Conservation (phyloP, 441 rosid species). For the Eutrema salsugineum region DNA sequence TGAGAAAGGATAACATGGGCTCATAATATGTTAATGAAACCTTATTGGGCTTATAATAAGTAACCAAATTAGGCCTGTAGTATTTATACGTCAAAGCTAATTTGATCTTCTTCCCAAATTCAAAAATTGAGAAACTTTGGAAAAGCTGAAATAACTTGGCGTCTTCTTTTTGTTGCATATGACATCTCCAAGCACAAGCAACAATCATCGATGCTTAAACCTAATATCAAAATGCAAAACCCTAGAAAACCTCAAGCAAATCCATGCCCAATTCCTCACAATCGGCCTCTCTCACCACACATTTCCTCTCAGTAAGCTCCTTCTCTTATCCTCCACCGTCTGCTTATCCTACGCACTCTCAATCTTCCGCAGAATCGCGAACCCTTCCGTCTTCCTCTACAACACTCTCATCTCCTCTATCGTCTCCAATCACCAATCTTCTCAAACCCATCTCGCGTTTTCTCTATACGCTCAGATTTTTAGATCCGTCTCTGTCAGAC, state of each 20-base stretch:
- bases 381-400: conserved; percentile 57
- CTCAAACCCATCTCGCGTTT: conserved; percentile 40
- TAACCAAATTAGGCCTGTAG: neutral
- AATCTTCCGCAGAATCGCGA: conserved; percentile 42
- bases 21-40: neutral
- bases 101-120: neutral
- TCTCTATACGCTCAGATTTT: conserved; percentile 38
- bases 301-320: conserved; percentile 61
- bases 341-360: conserved; percentile 40
- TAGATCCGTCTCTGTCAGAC: neutral
- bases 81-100: neutral
- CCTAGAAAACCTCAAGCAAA: conserved; percentile 41
- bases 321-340: conserved; percentile 36
- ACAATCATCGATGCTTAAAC: conserved; percentile 37
- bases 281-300: conserved; percentile 50
- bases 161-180: conserved; percentile 18
- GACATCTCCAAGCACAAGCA: conserved; percentile 43
- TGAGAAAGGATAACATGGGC: neutral
- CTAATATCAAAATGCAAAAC: conserved; percentile 44
- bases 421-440: conserved; percentile 24
- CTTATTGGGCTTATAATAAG: neutral
- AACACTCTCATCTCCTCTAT: conserved; percentile 61
- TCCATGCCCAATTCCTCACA: conserved; percentile 48
- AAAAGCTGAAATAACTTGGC: neutral
- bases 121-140: neutral